phyloP scores from a whole-genome alignment of 345 rosid genomes.

The Pistacia vera region DNA sequence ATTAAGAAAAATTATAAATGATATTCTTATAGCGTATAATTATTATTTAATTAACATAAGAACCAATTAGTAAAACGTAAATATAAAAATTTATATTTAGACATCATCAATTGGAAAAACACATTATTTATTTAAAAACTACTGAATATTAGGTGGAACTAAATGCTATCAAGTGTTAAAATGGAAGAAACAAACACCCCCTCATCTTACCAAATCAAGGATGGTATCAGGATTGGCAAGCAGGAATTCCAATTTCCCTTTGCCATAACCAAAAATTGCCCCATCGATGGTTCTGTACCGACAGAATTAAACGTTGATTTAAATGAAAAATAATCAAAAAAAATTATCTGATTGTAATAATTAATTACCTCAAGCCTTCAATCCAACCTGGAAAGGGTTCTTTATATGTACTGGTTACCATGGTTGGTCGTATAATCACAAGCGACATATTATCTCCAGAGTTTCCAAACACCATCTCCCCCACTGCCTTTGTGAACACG shows the following conservation, averaged over 20 bases:
- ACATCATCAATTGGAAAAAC: too few relatives aligned
- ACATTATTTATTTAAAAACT: too few relatives aligned
- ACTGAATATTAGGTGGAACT: too few relatives aligned
- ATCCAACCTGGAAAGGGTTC: constrained; percentile 89
- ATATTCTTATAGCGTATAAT: too few relatives aligned
- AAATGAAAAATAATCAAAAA: background rate
- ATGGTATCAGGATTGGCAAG: constrained; percentile 37
- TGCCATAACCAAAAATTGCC: constrained; percentile 41
- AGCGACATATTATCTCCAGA: constrained; percentile 46
- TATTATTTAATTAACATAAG: too few relatives aligned
- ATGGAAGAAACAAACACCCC: too few relatives aligned
- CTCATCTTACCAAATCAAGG: constrained; percentile 46
- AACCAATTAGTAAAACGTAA: too few relatives aligned
- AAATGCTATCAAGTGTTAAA: too few relatives aligned
- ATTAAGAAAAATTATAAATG: too few relatives aligned
- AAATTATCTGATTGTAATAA: too few relatives aligned
- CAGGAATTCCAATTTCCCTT: constrained; percentile 49
- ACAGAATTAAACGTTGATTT: background rate
- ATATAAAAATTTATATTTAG: too few relatives aligned
- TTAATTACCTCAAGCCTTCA: constrained; percentile 61
- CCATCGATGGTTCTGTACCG: constrained; percentile 61
- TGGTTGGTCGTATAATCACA: constrained; percentile 60
- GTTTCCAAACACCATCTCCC: constrained; percentile 64
- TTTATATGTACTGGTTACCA: constrained; percentile 62
- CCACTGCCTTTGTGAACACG: constrained; percentile 77